These are phyloP conservation scores for Miscanthus lutarioriparius DNA, from an alignment of 176 grass and related monocot species.

Conservation along the genomic window DNA sequence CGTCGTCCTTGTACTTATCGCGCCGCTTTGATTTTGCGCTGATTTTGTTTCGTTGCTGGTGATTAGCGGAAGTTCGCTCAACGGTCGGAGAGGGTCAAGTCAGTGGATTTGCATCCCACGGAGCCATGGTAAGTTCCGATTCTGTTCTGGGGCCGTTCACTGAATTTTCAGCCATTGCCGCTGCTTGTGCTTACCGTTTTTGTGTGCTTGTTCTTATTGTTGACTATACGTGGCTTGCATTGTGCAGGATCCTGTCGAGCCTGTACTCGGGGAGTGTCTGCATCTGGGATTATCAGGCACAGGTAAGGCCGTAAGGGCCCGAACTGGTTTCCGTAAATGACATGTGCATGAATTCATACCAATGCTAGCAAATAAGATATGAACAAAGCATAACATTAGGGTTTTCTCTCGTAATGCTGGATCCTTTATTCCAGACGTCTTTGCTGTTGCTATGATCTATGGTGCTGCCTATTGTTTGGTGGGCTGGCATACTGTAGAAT, in stretches of 20 bases:
- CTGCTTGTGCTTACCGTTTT: conserved; percentile 4
- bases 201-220: conserved; percentile 2
- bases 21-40: conserved; percentile 12
- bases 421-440: not conserved
- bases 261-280: conserved; percentile 94
- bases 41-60: conserved; percentile 27
- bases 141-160: not conserved
- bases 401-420: not conserved
- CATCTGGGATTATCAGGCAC: conserved; percentile 98
- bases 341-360: not conserved
- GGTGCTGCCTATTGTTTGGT: not conserved
- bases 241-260: conserved; percentile 85
- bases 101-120: conserved; percentile 95
- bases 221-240: conserved; percentile 24
- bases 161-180: not conserved
- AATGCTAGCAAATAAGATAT: not conserved
- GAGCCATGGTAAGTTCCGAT: conserved; percentile 83
- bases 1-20: conserved; percentile 6
- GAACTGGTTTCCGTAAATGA: not conserved
- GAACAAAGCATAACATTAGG: not conserved
- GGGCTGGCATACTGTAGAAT: not conserved
- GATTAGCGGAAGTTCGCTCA: conserved; percentile 96
- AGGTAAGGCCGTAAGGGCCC: conserved; percentile 43
- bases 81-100: conserved; percentile 94
- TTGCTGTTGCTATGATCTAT: not conserved